Evolutionary conservation across 2,329 filamentous ascomycete genomes (phyloP).

Genomic region (Leptographium flavum): DNA sequence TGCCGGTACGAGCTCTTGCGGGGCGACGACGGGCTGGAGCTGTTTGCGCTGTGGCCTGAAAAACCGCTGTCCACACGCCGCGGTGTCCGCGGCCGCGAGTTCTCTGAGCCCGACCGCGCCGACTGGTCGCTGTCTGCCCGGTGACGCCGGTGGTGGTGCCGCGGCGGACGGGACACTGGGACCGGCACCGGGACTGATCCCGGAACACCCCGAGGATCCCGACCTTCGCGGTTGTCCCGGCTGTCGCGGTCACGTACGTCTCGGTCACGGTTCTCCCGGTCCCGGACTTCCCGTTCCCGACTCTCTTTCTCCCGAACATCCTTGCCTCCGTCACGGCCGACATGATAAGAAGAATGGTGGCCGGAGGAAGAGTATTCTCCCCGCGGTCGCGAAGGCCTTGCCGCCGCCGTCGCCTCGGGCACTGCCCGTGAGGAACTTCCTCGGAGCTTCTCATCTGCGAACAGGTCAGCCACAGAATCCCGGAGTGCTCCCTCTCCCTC

Average conservation of each 20-base stretch:
- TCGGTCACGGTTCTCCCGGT: neutral
- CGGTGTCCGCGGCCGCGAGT: conserved; percentile 23
- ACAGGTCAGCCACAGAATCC: conserved; percentile 39
- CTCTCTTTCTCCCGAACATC: conserved; percentile 8
- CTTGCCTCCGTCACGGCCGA: conserved; percentile 19
- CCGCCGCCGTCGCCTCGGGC: conserved; percentile 9
- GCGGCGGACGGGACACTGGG: no score
- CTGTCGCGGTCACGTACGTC: no score
- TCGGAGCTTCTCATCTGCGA: conserved; percentile 33
- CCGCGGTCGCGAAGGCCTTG: conserved; percentile 20
- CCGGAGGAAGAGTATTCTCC: conserved; percentile 25
- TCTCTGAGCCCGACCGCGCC: conserved; percentile 18
- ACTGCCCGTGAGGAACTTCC: conserved; percentile 12
- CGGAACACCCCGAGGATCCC: conserved; percentile 4
- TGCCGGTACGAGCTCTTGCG: conserved; percentile 4
- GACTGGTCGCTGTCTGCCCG: conserved; percentile 23
- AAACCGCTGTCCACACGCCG: conserved; percentile 32
- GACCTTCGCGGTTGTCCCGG: conserved; percentile 6
- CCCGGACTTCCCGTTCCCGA: no score
- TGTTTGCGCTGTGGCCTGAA: conserved; percentile 11
- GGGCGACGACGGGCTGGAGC: conserved; percentile 8
- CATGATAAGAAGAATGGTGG: conserved; percentile 21
- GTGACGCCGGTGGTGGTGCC: conserved; percentile 16
- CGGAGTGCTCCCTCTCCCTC: conserved; percentile 24
- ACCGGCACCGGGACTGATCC: conserved; percentile 13